phyloP scores from a whole-genome alignment of 371 early-diverging fungal species.

The Thermomucor indicae-seudaticae region DNA sequence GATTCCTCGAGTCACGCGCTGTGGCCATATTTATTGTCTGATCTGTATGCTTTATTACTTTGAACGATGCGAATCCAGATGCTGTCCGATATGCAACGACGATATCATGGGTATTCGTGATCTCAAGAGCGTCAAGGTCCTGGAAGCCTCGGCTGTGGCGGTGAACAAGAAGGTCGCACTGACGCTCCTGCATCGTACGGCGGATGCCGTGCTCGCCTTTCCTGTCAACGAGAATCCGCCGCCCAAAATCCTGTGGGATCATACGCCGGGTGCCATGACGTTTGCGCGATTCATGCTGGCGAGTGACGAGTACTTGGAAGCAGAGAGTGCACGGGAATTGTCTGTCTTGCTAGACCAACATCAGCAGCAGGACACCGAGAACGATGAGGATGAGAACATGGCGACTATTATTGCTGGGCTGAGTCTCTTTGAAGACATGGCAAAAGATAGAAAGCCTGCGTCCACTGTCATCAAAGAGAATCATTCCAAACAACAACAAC shows the following conservation, averaged over 20 bases:
- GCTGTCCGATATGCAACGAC: slow-evolving; percentile 93
- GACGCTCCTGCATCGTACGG: background rate
- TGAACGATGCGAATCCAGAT: slow-evolving; percentile 53
- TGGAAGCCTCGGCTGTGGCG: background rate
- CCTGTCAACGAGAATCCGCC: slow-evolving; percentile 51
- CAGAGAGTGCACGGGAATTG: too few relatives aligned
- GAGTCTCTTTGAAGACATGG: slow-evolving; percentile 41
- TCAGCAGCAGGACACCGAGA: slow-evolving; percentile 21
- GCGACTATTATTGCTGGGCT: slow-evolving; percentile 33
- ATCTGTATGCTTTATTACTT: slow-evolving; percentile 84
- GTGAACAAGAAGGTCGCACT: background rate
- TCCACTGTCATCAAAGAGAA: too few relatives aligned
- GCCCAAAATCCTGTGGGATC: slow-evolving; percentile 40
- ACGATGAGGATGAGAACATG: slow-evolving; percentile 17
- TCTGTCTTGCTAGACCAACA: too few relatives aligned
- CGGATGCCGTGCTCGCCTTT: slow-evolving; percentile 55
- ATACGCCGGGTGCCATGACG: slow-evolving; percentile 45
- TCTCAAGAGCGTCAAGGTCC: slow-evolving; percentile 60
- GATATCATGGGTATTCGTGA: slow-evolving; percentile 67
- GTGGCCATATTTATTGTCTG: slow-evolving; percentile 90
- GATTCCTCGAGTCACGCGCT: slow-evolving; percentile 81
- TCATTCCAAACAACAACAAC: too few relatives aligned
- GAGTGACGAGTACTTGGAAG: slow-evolving; percentile 32
- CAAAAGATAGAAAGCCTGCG: background rate
- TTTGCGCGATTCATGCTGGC: slow-evolving; percentile 57